Conservation (phyloP, 768 basidiomycete species). For the Leccinellum luteum region DNA sequence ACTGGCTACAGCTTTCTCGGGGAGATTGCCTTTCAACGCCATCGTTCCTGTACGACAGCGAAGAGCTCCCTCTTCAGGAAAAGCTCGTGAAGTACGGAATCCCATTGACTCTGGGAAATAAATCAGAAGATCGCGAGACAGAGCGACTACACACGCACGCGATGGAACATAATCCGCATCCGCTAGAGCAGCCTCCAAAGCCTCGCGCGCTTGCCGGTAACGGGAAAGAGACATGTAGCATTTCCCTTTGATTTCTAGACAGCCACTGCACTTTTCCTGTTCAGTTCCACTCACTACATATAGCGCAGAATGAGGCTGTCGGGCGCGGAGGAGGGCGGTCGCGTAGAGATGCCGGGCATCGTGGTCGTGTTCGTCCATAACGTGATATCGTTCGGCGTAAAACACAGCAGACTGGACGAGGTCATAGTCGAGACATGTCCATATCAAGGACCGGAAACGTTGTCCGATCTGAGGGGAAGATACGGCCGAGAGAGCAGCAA, state of each 20-base stretch:
- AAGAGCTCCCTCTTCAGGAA: constrained; percentile 71
- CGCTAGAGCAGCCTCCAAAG: constrained; percentile 59
- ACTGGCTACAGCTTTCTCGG: constrained; percentile 65
- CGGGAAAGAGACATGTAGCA: constrained; percentile 73
- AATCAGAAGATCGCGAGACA: constrained; percentile 11
- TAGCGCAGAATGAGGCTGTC: constrained; percentile 73
- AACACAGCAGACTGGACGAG: constrained; percentile 80
- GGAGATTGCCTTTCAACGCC: constrained; percentile 77
- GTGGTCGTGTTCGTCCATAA: constrained; percentile 68
- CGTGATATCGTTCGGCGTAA: constrained; percentile 83
- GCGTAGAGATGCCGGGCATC: constrained; percentile 86
- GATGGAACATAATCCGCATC: constrained; percentile 52
- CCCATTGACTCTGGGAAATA: constrained; percentile 50
- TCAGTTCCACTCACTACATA: constrained; percentile 62
- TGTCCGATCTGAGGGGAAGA: constrained; percentile 58
- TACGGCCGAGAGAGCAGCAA: constrained; percentile 31
- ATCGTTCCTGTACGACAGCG: constrained; percentile 75
- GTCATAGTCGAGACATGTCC: constrained; percentile 82
- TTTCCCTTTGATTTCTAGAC: constrained; percentile 74
- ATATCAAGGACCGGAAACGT: constrained; percentile 71
- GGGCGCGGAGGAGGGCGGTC: constrained; percentile 64
- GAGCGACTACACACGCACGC: constrained; percentile 42
- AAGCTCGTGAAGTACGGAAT: constrained; percentile 50
- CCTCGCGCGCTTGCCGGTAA: constrained; percentile 73
- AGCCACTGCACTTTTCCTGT: constrained; percentile 66